Evolutionary conservation across 2,329 filamentous ascomycete genomes (phyloP).

Genomic region (Claviceps sp.): DNA sequence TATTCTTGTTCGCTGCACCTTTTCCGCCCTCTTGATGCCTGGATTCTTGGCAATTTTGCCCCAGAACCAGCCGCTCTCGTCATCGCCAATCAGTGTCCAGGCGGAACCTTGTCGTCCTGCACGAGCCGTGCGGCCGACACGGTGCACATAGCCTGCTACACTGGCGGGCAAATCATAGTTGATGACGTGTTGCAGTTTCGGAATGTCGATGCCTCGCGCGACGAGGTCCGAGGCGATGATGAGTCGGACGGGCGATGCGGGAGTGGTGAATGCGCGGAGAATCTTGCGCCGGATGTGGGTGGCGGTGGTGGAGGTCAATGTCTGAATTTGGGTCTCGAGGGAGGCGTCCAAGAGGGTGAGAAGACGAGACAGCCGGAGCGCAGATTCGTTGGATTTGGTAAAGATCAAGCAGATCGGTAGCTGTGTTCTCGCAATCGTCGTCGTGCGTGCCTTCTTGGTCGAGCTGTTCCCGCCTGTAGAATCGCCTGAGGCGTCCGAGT

Average conservation of each 20-base stretch:
- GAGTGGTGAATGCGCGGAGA: conserved; percentile 51
- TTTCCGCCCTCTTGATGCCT: conserved; percentile 29
- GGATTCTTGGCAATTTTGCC: conserved; percentile 56
- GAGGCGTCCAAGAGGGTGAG: conserved; percentile 52
- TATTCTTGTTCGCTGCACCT: conserved; percentile 35
- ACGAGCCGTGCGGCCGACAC: conserved; percentile 80
- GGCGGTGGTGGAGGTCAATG: conserved; percentile 66
- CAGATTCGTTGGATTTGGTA: conserved; percentile 78
- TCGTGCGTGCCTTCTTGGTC: neutral
- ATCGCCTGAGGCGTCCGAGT: conserved; percentile 17
- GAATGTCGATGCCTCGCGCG: conserved; percentile 76
- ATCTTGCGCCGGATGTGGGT: conserved; percentile 56
- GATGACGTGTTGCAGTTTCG: conserved; percentile 67
- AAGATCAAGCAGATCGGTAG: conserved; percentile 58
- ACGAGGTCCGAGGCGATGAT: conserved; percentile 90
- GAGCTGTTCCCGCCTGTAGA: conserved; percentile 2
- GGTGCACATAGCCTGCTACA: conserved; percentile 74
- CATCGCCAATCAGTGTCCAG: conserved; percentile 74
- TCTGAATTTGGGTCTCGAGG: conserved; percentile 45
- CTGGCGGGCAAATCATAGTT: conserved; percentile 87
- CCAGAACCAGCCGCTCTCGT: conserved; percentile 87
- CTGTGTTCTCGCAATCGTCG: conserved; percentile 8
- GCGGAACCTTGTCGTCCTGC: conserved; percentile 64
- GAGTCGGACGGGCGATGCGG: conserved; percentile 54
- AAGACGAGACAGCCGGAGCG: conserved; percentile 73